These are phyloP conservation scores for Aristolochia contorta DNA, from an alignment of 164 flowering plant species.

Conservation along the genomic window DNA sequence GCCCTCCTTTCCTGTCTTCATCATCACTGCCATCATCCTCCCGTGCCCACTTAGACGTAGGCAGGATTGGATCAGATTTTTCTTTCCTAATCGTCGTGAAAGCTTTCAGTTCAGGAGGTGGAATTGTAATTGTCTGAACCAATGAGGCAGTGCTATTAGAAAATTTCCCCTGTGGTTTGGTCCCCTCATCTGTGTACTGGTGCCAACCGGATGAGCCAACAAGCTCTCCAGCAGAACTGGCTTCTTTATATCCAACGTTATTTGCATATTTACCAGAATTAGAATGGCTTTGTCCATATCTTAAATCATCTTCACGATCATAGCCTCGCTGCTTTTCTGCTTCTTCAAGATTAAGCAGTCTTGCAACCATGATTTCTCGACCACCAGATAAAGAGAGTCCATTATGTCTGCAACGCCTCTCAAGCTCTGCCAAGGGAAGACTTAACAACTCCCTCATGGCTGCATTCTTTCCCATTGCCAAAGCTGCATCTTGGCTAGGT, in stretches of 20 bases:
- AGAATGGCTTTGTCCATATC: slow-evolving; percentile 38
- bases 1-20: slow-evolving; percentile 47
- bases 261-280: slow-evolving; percentile 33
- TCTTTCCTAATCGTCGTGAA: slow-evolving; percentile 41
- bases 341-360: slow-evolving; percentile 90
- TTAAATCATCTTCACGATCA: slow-evolving; percentile 67
- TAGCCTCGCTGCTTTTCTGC: slow-evolving; percentile 75
- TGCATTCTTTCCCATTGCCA: slow-evolving; percentile 96
- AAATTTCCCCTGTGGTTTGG: slow-evolving; percentile 22
- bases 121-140: slow-evolving; percentile 36
- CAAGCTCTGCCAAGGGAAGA: slow-evolving; percentile 88
- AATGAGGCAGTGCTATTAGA: slow-evolving; percentile 18
- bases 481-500: slow-evolving; percentile 66
- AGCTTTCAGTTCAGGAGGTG: slow-evolving; percentile 53
- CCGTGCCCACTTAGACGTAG: slow-evolving; percentile 90
- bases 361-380: slow-evolving; percentile 90
- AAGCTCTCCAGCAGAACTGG: slow-evolving; percentile 29
- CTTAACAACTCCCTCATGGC: slow-evolving; percentile 68
- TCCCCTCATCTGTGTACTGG: slow-evolving; percentile 36
- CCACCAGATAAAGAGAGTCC: slow-evolving; percentile 98
- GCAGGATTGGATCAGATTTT: slow-evolving; percentile 55
- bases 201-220: slow-evolving; percentile 45
- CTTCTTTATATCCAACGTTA: slow-evolving; percentile 29
- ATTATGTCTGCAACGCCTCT: slow-evolving; percentile 94
- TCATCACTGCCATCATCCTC: slow-evolving; percentile 90